These are phyloP conservation scores for Curvularia sp. DNA, from an alignment of 2,329 filamentous ascomycete species.

Conservation along the genomic window DNA sequence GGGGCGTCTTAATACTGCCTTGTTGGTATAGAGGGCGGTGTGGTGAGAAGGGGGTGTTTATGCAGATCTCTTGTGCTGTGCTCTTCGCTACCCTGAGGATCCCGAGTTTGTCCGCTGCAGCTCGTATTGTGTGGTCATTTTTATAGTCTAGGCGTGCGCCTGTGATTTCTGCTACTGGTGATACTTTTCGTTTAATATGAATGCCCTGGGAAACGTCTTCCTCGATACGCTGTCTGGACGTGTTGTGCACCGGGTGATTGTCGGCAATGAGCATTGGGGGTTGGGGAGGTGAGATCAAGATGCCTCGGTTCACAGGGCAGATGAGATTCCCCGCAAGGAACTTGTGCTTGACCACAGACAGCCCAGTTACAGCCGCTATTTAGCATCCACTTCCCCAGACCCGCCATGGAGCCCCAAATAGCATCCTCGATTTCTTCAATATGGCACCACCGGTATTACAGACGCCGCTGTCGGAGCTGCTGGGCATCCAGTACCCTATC, in stretches of 20 bases:
- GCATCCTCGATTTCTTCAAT: constrained; percentile 14
- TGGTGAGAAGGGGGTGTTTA: neutral
- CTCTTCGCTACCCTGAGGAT: neutral
- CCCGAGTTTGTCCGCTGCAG: neutral
- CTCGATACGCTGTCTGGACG: neutral
- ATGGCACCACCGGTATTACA: constrained; percentile 47
- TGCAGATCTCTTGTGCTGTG: neutral
- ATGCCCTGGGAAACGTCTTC: neutral
- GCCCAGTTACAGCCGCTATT: constrained; percentile 30
- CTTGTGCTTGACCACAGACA: constrained; percentile 18
- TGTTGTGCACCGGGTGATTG: neutral
- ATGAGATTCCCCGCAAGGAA: constrained; percentile 28
- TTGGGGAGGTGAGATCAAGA: neutral
- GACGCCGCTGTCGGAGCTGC: constrained; percentile 60
- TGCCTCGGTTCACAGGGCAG: constrained; percentile 29
- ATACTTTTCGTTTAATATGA: neutral
- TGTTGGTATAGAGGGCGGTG: neutral
- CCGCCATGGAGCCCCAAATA: constrained; percentile 21
- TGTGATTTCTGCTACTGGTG: neutral
- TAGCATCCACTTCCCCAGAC: constrained; percentile 36
- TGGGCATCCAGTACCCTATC: constrained; percentile 86
- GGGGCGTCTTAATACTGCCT: neutral
- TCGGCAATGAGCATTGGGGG: constrained; percentile 14
- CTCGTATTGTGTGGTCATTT: neutral
- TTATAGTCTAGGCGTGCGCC: neutral